phyloP scores from a whole-genome alignment of 345 rosid genomes.

The Murraya koenigii region DNA sequence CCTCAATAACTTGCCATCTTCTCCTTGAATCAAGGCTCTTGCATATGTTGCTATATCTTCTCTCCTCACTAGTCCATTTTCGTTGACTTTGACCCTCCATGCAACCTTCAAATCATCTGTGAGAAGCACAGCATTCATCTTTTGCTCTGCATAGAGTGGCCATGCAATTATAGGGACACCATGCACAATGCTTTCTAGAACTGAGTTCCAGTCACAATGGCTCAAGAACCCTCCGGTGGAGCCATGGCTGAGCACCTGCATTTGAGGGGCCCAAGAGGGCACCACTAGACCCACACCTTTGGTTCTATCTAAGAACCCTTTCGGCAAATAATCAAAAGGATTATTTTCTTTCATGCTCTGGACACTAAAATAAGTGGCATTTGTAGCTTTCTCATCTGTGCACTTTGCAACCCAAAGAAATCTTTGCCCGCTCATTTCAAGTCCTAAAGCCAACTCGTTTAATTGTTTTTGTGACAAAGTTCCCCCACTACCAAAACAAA shows the following conservation, averaged over 20 bases:
- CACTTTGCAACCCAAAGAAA: slow-evolving; percentile 36
- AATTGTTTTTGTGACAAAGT: slow-evolving; percentile 25
- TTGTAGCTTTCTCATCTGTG: slow-evolving; percentile 20
- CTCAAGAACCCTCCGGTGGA: slow-evolving; percentile 40
- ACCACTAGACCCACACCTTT: slow-evolving; percentile 28
- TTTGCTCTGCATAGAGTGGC: slow-evolving; percentile 44
- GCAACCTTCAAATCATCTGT: slow-evolving; percentile 34
- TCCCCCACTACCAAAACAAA: slow-evolving; percentile 42
- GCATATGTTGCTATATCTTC: slow-evolving; percentile 28
- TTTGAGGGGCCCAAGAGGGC: slow-evolving; percentile 40
- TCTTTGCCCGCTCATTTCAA: slow-evolving; percentile 37
- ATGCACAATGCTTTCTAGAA: slow-evolving; percentile 27
- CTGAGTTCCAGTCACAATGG: slow-evolving; percentile 45
- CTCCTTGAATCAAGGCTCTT: slow-evolving; percentile 26
- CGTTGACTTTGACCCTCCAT: slow-evolving; percentile 16
- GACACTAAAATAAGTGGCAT: slow-evolving; percentile 19
- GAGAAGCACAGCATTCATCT: slow-evolving; percentile 30
- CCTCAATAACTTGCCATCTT: slow-evolving; percentile 29
- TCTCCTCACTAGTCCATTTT: slow-evolving; percentile 22
- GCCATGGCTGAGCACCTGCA: slow-evolving; percentile 28
- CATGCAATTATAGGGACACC: slow-evolving; percentile 44
- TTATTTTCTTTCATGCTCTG: neutral
- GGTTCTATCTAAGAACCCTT: slow-evolving; percentile 36
- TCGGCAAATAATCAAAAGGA: slow-evolving; percentile 29
- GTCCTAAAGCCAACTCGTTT: slow-evolving; percentile 31